Base-by-base conservation (phyloP, 1,284 basidiomycete species). In the Ustilago cynodontis region DNA sequence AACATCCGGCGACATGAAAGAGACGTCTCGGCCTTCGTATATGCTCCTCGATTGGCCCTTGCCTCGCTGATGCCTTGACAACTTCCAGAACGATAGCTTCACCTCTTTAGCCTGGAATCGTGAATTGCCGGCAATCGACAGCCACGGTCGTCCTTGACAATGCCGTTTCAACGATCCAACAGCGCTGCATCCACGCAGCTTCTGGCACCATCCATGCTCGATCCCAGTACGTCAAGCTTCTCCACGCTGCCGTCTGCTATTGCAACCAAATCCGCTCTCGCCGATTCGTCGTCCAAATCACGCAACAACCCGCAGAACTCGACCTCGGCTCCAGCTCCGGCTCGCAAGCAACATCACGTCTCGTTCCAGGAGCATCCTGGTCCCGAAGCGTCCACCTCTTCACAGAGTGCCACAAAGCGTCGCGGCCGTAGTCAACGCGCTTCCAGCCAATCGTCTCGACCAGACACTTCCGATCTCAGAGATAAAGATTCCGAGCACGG, bases 301-400 rank as follows among this genome's bases (percentile, higher is more conserved):
- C 65, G 60, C 33, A 43, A 56, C 41, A 13, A 52, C 4, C 20
- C 29, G n/a, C 59, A 62, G n/a, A 37, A 49, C 18, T 29, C 60
- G 0, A 24, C 28, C 16, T 24, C 53, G 8, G 35, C 57, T 10
- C 57, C 65, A 14, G 22, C 64, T 7, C 57, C 65, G 5, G 18
- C 59, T 18, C 69, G 65, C 49, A 72, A 72, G 33, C 73, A 71
- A 49, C 68, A 76, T 35, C 73, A 71, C 57, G 73, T 76, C 51
- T 76, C 73, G 4, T 76, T 76, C 51, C 65, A 76, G 26, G 73
- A 76, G 7, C 56, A 71, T n/a, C 31, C 59, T 2, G 67, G 67
- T 4, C 64, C 63, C 1, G n/a, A n/a, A n/a, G n/a, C n/a, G n/a
- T 22, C 57, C 2, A 45, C 59, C 14, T 24, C 64, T 10, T 26